Percentiles rank a stretch among this genome's conserved stretches.
Evolutionary conservation across 106 monocot genomes (phyloP).

Genomic region (Xerophyta viscosa): DNA sequence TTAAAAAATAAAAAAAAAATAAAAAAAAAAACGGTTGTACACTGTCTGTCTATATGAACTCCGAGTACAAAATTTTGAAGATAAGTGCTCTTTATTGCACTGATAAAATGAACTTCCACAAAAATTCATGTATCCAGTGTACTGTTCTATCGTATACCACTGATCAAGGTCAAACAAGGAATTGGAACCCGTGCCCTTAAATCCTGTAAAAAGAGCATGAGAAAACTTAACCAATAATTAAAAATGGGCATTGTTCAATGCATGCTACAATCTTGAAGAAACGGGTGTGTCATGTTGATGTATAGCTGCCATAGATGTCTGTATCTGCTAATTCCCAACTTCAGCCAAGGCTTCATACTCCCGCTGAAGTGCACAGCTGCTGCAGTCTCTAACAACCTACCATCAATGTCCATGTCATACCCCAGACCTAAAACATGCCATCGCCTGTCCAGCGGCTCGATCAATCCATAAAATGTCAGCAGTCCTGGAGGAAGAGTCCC

Average conservation of each 20-base stretch:
- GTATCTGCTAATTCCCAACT: slow-evolving; percentile 33
- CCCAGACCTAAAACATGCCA: slow-evolving; percentile 65
- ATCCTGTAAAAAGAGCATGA: background rate
- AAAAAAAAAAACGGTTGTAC: no score
- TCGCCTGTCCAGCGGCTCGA: slow-evolving; percentile 55
- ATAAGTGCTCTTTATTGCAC: slow-evolving; percentile 12
- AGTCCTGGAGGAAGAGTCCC: slow-evolving; percentile 45
- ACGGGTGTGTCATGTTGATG: slow-evolving; percentile 23
- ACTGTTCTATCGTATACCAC: no score
- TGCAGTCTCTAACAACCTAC: slow-evolving; percentile 43
- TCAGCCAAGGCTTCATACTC: slow-evolving; percentile 56
- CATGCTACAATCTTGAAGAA: slow-evolving; percentile 21
- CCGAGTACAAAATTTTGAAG: no score
- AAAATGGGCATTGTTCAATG: slow-evolving; percentile 1
- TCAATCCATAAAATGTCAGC: slow-evolving; percentile 44
- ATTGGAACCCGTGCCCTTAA: no score
- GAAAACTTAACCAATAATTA: background rate
- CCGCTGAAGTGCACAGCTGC: slow-evolving; percentile 49
- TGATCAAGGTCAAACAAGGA: no score
- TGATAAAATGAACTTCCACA: background rate
- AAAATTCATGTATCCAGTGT: no score
- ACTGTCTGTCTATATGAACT: no score
- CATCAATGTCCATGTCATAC: slow-evolving; percentile 46
- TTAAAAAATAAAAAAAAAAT: no score
- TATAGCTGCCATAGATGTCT: slow-evolving; percentile 38